Conservation (phyloP, 805 yeast genomes). For the Kodamaea nitidulidarum region DNA sequence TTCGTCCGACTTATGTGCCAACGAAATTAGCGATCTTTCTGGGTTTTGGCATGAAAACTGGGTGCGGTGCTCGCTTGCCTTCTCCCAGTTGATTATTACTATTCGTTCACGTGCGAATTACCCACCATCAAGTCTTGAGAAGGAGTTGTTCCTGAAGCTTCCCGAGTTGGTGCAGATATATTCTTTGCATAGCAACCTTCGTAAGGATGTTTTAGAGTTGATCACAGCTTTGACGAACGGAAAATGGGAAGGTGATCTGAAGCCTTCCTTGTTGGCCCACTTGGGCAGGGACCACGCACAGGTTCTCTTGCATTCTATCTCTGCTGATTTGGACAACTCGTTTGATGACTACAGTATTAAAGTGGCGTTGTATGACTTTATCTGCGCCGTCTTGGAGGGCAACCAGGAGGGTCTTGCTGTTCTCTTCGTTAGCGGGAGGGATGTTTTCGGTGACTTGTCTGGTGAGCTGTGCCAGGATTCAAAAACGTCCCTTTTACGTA, state of each 20-base stretch:
- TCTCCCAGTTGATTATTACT: constrained; percentile 53
- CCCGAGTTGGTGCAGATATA: constrained; percentile 58
- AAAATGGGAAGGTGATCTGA: constrained; percentile 46
- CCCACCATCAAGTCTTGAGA: constrained; percentile 64
- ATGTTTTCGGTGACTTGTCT: constrained; percentile 38
- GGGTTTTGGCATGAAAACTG: constrained; percentile 49
- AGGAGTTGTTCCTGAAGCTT: constrained; percentile 49
- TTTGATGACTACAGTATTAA: constrained; percentile 52
- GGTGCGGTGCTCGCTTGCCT: constrained; percentile 48
- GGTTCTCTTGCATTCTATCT: constrained; percentile 55
- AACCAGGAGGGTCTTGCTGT: constrained; percentile 77
- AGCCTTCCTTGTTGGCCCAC: constrained; percentile 80
- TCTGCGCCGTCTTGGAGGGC: constrained; percentile 64
- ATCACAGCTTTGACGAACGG: constrained; percentile 56
- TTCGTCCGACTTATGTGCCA: constrained; percentile 30
- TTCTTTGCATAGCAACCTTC: constrained; percentile 43
- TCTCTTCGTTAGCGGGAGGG: constrained; percentile 59
- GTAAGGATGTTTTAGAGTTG: constrained; percentile 50
- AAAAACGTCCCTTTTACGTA: constrained; percentile 45
- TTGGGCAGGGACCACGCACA: constrained; percentile 64
- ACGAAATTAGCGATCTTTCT: constrained; percentile 39
- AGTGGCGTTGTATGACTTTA: constrained; percentile 56
- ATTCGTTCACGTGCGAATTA: constrained; percentile 49
- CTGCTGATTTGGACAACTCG: constrained; percentile 55
- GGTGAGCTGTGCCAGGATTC: constrained; percentile 14